Evolutionary conservation across 2,329 filamentous ascomycete species (phyloP), one percentile per base, ranked within the genome.

Genomic region (Mycosphaerella arachidis): DNA sequence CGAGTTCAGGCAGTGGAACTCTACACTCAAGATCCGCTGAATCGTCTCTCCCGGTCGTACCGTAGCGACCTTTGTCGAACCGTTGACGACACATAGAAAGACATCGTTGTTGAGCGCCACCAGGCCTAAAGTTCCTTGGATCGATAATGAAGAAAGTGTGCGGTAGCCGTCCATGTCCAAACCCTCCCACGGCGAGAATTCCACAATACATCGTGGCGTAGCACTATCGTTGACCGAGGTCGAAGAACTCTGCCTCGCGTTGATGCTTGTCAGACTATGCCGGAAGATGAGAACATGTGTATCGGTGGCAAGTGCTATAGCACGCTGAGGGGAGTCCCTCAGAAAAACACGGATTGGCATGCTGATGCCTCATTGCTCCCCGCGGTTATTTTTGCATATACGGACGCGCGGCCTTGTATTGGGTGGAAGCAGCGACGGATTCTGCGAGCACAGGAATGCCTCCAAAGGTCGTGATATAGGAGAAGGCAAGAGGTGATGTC

Each of bases 1-100:
- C 68, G 88, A 89, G 74, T 91, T 97, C 61, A 99, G 78, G 72
- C 94, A 97, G 78, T 96, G 85, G 74, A 97, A 97, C 66, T 94
- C 90, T 60, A 97, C 93, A 20, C 84, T 86, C 61, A 87, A 83
- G 68, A 97, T 97, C 74, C 87, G 87, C 76, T 94, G 90, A 27
- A 97, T 88, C 4, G 89, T 93, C 79, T 97, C 93, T 51, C 91
- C 91, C 0, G 92, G 92, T 52, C 92, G 83, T 52, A 97, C 83
- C 1, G 86, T 91, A 16, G 92, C 93, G 6, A 92, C 91, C 63
- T 87, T 86, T 20, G 85, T 83, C 40, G 91, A 89, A 50, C 86
- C 85, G 30, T 90, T 95, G 56, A 97, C 90, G 59, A 97, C 89
- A 62, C 92, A 94, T 16, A 97, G 80, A 73, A 97, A 97, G 13